A percentile compares a stretch with the other conserved stretches of the same genome.
Evolutionary conservation across 1,139 yeast genomes (phyloP).

Genomic region (Kodamaea derodonti): DNA sequence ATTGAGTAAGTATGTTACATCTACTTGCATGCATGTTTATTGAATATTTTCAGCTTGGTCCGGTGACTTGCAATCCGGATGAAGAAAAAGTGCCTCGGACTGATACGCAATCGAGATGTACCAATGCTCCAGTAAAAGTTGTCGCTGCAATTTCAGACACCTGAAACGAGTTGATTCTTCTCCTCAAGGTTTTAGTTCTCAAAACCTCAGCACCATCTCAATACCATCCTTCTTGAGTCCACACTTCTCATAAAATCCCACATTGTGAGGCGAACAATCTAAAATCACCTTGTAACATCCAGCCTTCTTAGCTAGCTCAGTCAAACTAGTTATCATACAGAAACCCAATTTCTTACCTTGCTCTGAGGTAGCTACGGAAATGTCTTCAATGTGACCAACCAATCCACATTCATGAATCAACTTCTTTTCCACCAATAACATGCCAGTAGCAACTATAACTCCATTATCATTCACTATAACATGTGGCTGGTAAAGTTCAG

Average conservation of each 20-base stretch:
- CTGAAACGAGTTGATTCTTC: too few species aligned
- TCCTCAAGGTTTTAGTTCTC: too few species aligned
- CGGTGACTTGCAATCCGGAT: too few species aligned
- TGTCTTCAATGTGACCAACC: slow-evolving; percentile 95
- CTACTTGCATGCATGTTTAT: too few species aligned
- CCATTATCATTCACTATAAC: slow-evolving; percentile 53
- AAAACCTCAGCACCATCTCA: slow-evolving; percentile 55
- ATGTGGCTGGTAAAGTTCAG: slow-evolving; percentile 50
- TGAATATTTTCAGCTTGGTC: too few species aligned
- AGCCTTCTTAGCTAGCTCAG: slow-evolving; percentile 49
- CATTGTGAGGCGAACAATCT: slow-evolving; percentile 82
- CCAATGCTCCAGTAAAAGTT: too few species aligned
- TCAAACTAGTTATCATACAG: slow-evolving; percentile 58
- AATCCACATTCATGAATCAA: slow-evolving; percentile 73
- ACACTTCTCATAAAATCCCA: slow-evolving; percentile 87
- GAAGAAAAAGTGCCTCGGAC: too few species aligned
- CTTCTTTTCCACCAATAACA: slow-evolving; percentile 55
- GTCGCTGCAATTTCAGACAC: too few species aligned
- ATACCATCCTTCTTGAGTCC: slow-evolving; percentile 63
- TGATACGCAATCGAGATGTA: too few species aligned
- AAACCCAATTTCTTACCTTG: slow-evolving; percentile 85
- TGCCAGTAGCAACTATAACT: slow-evolving; percentile 46
- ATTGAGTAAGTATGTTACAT: too few species aligned
- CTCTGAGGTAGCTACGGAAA: slow-evolving; percentile 69
- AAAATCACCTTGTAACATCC: slow-evolving; percentile 88